Evolutionary conservation across 306 rosid species (phyloP), one percentile per base, ranked within the genome.

Genomic region (Medicago lupulina): DNA sequence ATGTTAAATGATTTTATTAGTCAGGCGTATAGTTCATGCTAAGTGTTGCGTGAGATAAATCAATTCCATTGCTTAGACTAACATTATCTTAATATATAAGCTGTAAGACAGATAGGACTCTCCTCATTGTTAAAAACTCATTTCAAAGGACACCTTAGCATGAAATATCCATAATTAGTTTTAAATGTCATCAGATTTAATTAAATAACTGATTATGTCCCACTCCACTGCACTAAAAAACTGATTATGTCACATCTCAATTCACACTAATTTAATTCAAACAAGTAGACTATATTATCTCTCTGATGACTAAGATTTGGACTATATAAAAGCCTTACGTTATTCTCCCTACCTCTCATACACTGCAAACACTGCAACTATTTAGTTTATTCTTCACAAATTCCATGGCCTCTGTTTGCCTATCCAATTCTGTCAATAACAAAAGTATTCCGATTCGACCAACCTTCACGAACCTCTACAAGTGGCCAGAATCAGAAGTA

Each of bases 401-500:
- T 15, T 21, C 75, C 25, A 86, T 85, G 88, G 83, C 83, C 51
- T 88, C 84, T 2, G 76, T 31, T 40, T 63, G 71, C 74, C 46
- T 59, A 44, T 60, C 87, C 11, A 79, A 73, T 9, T 31, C 72
- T 53, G 77, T 80, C 12, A 39, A 78, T 8, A 75, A 65, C 36
- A 65, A 74, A 17, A 19, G 11, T 10, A 38, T 68, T 50, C 86
- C 86, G 10, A 4, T 78, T 58, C 47, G 85, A 11, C 83, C 86
- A 21, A 83, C 87, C 18, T 82, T 73, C 9, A 12, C 50, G 4
- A 77, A 80, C 80, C 85, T 74, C 79, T 66, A 84, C 79, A 84
- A 73, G 44, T 88, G 92, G 92, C 92, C 90, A 43, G 88, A 88
- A 69, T 88, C 92, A 2, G 92, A 86, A 23, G 83, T 77, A 0